phyloP scores from a whole-genome alignment of 2,329 filamentous ascomycete genomes.

The Parasarocladium wereldwijsianum region DNA sequence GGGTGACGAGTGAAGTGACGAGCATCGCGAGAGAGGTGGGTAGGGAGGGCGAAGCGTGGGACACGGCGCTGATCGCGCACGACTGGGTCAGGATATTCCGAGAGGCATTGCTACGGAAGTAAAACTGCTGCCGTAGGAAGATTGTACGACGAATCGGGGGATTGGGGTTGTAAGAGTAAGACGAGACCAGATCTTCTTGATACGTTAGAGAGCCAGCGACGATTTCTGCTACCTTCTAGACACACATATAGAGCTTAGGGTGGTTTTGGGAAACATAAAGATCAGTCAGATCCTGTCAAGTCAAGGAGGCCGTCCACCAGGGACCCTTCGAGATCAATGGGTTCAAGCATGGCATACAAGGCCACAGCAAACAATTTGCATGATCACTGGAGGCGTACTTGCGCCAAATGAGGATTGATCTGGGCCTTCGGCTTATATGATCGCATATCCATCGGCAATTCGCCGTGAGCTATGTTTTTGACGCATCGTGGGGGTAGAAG shows the following conservation, averaged over 20 bases:
- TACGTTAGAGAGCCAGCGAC: too few relatives aligned
- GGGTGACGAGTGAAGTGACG: slow-evolving; percentile 66
- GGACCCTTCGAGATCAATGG: too few relatives aligned
- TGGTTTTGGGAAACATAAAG: not conserved
- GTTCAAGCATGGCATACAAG: not conserved
- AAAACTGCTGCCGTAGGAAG: too few relatives aligned
- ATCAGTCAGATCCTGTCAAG: not conserved
- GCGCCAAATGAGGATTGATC: too few relatives aligned
- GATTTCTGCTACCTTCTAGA: too few relatives aligned
- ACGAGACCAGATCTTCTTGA: not conserved
- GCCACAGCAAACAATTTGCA: not conserved
- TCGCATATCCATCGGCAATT: slow-evolving; percentile 2
- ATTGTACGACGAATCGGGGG: slow-evolving; percentile 13
- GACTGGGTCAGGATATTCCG: slow-evolving; percentile 20
- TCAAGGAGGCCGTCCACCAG: too few relatives aligned
- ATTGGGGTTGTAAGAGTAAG: slow-evolving; percentile 1
- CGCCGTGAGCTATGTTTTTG: not conserved
- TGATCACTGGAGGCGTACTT: too few relatives aligned
- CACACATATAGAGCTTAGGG: too few relatives aligned
- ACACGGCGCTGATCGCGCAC: slow-evolving; percentile 14
- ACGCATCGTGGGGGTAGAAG: not conserved
- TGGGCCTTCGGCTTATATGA: not conserved
- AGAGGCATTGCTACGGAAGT: slow-evolving; percentile 16
- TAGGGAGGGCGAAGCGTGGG: slow-evolving; percentile 9
- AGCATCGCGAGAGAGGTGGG: slow-evolving; percentile 45